These are phyloP conservation scores for Tetradesmus obliquus DNA, from an alignment of 139 green algal genomes.

Conservation along the genomic window DNA sequence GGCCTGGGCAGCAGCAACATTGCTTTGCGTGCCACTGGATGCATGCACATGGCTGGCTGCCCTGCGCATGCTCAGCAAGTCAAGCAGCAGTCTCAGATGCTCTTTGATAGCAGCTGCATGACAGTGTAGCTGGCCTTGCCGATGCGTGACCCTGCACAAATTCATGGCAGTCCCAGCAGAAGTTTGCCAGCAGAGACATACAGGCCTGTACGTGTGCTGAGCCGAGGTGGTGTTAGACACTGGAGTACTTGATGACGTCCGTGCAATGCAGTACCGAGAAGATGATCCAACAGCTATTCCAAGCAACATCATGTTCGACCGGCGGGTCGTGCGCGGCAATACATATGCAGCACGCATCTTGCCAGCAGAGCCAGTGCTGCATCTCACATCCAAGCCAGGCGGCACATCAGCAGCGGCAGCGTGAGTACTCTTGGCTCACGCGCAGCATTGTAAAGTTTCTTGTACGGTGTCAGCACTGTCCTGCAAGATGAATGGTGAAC, in stretches of 20 bases:
- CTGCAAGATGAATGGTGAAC: too few relatives aligned
- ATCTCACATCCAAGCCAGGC: slow-evolving; percentile 51
- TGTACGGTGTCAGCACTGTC: slow-evolving; percentile 6
- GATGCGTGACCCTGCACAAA: too few relatives aligned
- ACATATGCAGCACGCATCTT: slow-evolving; percentile 85
- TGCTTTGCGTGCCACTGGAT: background rate
- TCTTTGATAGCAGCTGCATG: too few relatives aligned
- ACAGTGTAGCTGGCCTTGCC: too few relatives aligned
- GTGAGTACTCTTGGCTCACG: background rate
- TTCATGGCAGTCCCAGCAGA: too few relatives aligned
- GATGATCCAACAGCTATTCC: slow-evolving; percentile 45
- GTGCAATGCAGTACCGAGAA: slow-evolving; percentile 60
- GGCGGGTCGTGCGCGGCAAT: slow-evolving; percentile 86
- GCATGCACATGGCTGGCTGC: background rate
- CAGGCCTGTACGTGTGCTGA: too few relatives aligned
- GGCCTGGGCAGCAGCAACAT: background rate
- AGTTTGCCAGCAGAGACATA: too few relatives aligned
- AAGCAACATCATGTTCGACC: slow-evolving; percentile 92
- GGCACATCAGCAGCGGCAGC: slow-evolving; percentile 1
- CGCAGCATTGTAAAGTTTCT: background rate
- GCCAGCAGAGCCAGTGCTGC: slow-evolving; percentile 62
- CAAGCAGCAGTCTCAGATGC: too few relatives aligned
- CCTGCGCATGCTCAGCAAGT: background rate
- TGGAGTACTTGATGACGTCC: background rate
- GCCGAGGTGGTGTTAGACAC: too few relatives aligned